Percentiles rank a stretch among this genome's conserved stretches.
Evolutionary conservation across 495 filamentous ascomycete genomes (phyloP).

Genomic region (Xylaria bambusicola): DNA sequence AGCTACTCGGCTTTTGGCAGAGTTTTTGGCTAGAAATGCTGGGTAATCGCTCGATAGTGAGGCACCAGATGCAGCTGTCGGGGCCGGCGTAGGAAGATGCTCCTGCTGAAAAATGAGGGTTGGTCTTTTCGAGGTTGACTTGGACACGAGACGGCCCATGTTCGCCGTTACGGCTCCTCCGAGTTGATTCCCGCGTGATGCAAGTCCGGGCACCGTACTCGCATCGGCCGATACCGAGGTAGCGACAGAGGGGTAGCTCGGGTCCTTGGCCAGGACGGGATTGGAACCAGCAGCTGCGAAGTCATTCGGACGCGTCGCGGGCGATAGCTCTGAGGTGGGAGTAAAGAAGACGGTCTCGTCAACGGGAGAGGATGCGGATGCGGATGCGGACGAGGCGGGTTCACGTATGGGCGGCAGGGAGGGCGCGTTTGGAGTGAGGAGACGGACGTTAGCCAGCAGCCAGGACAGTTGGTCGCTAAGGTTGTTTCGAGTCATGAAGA

Average conservation of each 20-base stretch:
- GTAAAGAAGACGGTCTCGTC: conserved; percentile 19
- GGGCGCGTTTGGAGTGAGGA: conserved; percentile 35
- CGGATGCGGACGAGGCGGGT: conserved; percentile 17
- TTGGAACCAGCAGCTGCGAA: conserved; percentile 19
- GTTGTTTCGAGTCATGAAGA: conserved; percentile 68
- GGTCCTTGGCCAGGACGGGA: conserved; percentile 26
- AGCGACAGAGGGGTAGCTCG: conserved; percentile 12
- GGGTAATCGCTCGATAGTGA: conserved; percentile 39
- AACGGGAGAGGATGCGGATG: conserved; percentile 21
- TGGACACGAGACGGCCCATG: conserved; percentile 34
- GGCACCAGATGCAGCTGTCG: conserved; percentile 27
- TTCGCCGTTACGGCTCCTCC: conserved; percentile 25
- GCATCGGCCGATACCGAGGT: conserved; percentile 19
- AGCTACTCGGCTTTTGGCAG: conserved; percentile 28
- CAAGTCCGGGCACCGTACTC: conserved; percentile 18
- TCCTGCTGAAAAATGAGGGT: conserved; percentile 35
- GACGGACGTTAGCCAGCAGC: conserved; percentile 51
- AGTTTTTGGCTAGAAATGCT: conserved; percentile 29
- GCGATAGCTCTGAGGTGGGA: conserved; percentile 10
- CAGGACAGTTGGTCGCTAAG: conserved; percentile 59
- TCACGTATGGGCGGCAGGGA: conserved; percentile 31
- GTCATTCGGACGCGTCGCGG: conserved; percentile 20
- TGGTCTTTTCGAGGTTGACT: conserved; percentile 27
- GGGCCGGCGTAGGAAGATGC: conserved; percentile 37
- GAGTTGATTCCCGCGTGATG: conserved; percentile 18